phyloP scores from a whole-genome alignment of 805 yeast species.

The Pichia thaimueangensis region DNA sequence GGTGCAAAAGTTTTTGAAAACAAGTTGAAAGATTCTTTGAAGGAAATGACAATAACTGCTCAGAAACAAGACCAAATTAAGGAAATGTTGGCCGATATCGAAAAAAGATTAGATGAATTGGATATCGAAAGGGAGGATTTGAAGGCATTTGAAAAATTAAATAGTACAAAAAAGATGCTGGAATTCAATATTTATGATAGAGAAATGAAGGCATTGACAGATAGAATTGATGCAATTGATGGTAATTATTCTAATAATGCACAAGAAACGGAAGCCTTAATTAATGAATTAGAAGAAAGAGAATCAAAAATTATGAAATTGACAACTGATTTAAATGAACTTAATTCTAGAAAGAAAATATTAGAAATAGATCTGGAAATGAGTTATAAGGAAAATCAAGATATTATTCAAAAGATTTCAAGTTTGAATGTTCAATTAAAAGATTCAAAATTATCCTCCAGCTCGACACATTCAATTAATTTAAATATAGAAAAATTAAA shows the following conservation, averaged over 20 bases:
- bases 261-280: slow-evolving; percentile 46
- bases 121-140: slow-evolving; percentile 75
- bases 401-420: slow-evolving; percentile 42
- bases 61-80: slow-evolving; percentile 65
- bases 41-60: slow-evolving; percentile 71
- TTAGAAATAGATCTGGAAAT: slow-evolving; percentile 51
- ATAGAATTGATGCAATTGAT: slow-evolving; percentile 56
- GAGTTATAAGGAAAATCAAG: slow-evolving; percentile 42
- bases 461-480: slow-evolving; percentile 13
- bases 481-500: slow-evolving; percentile 27
- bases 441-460: slow-evolving; percentile 40
- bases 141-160: slow-evolving; percentile 60
- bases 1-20: slow-evolving; percentile 90
- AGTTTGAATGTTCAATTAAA: slow-evolving; percentile 5
- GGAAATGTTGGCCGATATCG: slow-evolving; percentile 63
- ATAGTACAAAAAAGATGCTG: slow-evolving; percentile 58
- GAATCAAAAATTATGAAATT: slow-evolving; percentile 46
- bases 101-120: slow-evolving; percentile 67
- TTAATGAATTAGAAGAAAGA: slow-evolving; percentile 52
- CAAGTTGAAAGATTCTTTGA: slow-evolving; percentile 68
- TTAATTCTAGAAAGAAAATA: slow-evolving; percentile 44
- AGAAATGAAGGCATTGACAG: slow-evolving; percentile 58
- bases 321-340: slow-evolving; percentile 38
- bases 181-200: slow-evolving; percentile 75
- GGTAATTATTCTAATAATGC: slow-evolving; percentile 45